Percentiles rank a stretch among this genome's conserved stretches.
Evolutionary conservation across 2,329 filamentous ascomycete species (phyloP).

Genomic region (Diaporthe citriasiana): DNA sequence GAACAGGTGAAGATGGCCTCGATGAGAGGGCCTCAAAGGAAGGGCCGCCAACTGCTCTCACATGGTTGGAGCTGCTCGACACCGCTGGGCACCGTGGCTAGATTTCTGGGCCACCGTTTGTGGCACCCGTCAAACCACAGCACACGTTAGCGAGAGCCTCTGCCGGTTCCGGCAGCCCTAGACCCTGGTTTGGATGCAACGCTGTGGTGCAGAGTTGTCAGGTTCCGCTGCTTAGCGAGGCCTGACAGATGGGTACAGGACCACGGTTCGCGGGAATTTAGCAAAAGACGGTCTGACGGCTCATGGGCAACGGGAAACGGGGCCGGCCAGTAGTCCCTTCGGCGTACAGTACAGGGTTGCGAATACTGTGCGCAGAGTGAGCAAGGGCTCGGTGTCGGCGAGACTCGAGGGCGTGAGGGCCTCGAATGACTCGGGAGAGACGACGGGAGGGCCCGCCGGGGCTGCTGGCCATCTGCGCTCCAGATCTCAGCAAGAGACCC

Average conservation of each 20-base stretch:
- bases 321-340: conserved; percentile 19
- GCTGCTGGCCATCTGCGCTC: conserved; percentile 34
- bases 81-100: conserved; percentile 13
- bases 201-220: conserved; percentile 34
- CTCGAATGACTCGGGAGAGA: conserved; percentile 37
- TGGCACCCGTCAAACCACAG: conserved; percentile 30
- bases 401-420: conserved; percentile 26
- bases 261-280: conserved; percentile 34
- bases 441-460: conserved; percentile 30
- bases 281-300: conserved; percentile 43
- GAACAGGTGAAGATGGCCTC: conserved; percentile 8
- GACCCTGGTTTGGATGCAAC: conserved; percentile 33
- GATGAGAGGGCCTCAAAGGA: conserved; percentile 9
- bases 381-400: conserved; percentile 23
- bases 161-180: conserved; percentile 34
- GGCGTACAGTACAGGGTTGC: conserved; percentile 12
- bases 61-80: conserved; percentile 1
- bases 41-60: background rate
- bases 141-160: conserved; percentile 24
- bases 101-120: conserved; percentile 4
- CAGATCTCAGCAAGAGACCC: conserved; percentile 34
- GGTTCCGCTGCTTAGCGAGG: conserved; percentile 34
- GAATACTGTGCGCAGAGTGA: conserved; percentile 21
- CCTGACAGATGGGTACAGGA: conserved; percentile 37
- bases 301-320: conserved; percentile 40